A percentile compares a stretch with the other conserved stretches of the same genome.
Conservation (phyloP, 306 rosid species). For the Pyrus communis region DNA sequence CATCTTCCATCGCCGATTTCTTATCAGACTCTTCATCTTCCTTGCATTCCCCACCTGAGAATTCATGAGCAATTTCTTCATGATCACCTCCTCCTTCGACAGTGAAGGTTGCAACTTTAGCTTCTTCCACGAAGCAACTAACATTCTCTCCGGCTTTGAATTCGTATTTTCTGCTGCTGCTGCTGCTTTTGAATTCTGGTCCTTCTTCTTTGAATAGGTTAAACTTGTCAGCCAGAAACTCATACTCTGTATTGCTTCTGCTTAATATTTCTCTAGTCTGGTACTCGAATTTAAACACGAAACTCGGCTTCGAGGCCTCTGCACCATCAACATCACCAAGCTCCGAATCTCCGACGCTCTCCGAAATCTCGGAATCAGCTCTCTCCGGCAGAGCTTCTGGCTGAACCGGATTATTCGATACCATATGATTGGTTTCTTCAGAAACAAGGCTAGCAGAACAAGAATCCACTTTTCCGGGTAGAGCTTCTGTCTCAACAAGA, state of each 20-base stretch:
- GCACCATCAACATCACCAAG: constrained; percentile 15
- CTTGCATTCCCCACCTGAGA: background rate
- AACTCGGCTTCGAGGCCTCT: constrained; percentile 24
- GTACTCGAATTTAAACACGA: constrained; percentile 67
- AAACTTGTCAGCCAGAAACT: constrained; percentile 36
- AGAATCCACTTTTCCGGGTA: background rate
- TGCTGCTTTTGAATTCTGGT: constrained; percentile 26
- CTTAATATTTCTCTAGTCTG: constrained; percentile 50
- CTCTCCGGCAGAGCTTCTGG: background rate
- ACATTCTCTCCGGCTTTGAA: constrained; percentile 29
- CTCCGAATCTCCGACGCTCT: background rate
- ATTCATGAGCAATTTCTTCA: constrained; percentile 17
- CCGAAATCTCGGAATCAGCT: constrained; percentile 2
- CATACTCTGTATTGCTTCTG: constrained; percentile 22
- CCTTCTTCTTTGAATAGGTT: constrained; percentile 20
- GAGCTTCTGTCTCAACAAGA: background rate
- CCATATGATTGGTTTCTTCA: constrained; percentile 6
- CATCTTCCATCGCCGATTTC: background rate
- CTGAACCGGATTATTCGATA: constrained; percentile 4
- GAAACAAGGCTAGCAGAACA: background rate
- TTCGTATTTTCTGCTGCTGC: constrained; percentile 33
- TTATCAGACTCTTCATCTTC: constrained; percentile 18
- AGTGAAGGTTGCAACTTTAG: constrained; percentile 30
- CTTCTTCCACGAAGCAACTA: constrained; percentile 49
- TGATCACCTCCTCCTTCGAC: constrained; percentile 28